Conservation (phyloP, 2,329 filamentous ascomycete genomes). For the Monilinia fructicola region DNA sequence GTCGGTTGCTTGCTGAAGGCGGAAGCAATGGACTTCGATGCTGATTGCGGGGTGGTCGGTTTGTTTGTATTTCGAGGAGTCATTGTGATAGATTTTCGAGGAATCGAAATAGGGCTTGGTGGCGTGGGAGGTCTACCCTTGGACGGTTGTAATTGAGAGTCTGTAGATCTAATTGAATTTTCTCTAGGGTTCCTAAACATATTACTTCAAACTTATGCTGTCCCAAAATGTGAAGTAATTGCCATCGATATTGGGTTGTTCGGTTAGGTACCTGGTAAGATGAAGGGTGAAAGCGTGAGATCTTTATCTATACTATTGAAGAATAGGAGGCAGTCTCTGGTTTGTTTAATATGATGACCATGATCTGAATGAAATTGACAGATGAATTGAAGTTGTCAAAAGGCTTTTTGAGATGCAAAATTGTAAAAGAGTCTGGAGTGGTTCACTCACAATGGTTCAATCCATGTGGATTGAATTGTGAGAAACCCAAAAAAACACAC, state of each 20-base stretch:
- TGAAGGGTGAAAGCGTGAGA: background rate
- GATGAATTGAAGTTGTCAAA: background rate
- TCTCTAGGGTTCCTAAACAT: slow-evolving; percentile 59
- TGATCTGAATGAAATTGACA: background rate
- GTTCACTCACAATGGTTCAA: background rate
- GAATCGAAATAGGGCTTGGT: slow-evolving; percentile 36
- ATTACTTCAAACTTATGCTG: background rate
- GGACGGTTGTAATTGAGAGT: slow-evolving; percentile 45
- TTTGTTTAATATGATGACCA: background rate
- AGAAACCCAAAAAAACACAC: slow-evolving; percentile 1
- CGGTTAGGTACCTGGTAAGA: slow-evolving; percentile 1
- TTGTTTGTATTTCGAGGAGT: slow-evolving; percentile 35
- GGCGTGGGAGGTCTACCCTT: slow-evolving; percentile 55
- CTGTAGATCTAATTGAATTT: slow-evolving; percentile 42
- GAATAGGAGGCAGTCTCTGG: background rate
- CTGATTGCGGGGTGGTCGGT: slow-evolving; percentile 36
- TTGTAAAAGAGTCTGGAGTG: background rate
- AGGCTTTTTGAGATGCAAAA: background rate
- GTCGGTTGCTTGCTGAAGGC: slow-evolving; percentile 24
- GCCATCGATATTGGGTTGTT: background rate
- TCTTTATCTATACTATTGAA: slow-evolving; percentile 4
- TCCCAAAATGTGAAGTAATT: background rate
- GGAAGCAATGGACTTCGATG: slow-evolving; percentile 35
- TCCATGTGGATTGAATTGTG: background rate
- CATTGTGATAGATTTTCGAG: slow-evolving; percentile 29